Conservation (phyloP, 495 filamentous ascomycete species). For the Oleoguttula mirabilis region DNA sequence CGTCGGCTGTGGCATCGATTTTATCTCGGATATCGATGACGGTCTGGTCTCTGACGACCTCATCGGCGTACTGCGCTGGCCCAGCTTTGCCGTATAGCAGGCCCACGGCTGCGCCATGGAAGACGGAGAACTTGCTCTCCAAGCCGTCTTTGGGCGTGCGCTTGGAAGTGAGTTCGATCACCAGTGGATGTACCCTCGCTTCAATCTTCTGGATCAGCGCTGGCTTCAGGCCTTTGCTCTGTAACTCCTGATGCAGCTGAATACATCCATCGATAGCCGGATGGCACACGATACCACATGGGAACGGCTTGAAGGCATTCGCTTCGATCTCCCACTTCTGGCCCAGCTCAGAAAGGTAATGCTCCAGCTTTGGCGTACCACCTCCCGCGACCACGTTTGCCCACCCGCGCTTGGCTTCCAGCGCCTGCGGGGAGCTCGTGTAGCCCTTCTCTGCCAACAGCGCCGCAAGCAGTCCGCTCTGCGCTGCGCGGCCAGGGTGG, state of each 20-base stretch:
- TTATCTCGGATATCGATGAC: conserved; percentile 33
- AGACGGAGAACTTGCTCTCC: conserved; percentile 44
- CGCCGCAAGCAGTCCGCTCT: conserved; percentile 41
- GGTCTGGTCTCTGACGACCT: conserved; percentile 30
- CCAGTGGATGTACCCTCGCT: conserved; percentile 38
- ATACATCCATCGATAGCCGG: conserved; percentile 42
- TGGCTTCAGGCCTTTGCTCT: conserved; percentile 19
- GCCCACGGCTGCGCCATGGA: conserved; percentile 39
- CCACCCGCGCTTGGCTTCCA: conserved; percentile 46
- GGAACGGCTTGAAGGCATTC: conserved; percentile 46
- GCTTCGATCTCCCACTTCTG: conserved; percentile 39
- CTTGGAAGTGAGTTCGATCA: conserved; percentile 43
- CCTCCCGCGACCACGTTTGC: conserved; percentile 35
- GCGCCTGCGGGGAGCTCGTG: conserved; percentile 35
- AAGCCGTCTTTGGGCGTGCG: conserved; percentile 37
- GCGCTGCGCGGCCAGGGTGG: conserved; percentile 41
- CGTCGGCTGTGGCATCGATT: conserved; percentile 33
- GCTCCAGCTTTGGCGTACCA: conserved; percentile 28
- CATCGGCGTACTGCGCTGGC: conserved; percentile 38
- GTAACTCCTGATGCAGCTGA: conserved; percentile 33
- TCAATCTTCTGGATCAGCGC: conserved; percentile 26
- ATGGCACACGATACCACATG: conserved; percentile 47
- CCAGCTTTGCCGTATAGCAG: conserved; percentile 40
- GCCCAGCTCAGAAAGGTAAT: conserved; percentile 28
- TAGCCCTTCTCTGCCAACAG: conserved; percentile 37